Evolutionary conservation across 2,329 filamentous ascomycete species (phyloP), one percentile per base, ranked within the genome.

Genomic region (Fusarium sp.): DNA sequence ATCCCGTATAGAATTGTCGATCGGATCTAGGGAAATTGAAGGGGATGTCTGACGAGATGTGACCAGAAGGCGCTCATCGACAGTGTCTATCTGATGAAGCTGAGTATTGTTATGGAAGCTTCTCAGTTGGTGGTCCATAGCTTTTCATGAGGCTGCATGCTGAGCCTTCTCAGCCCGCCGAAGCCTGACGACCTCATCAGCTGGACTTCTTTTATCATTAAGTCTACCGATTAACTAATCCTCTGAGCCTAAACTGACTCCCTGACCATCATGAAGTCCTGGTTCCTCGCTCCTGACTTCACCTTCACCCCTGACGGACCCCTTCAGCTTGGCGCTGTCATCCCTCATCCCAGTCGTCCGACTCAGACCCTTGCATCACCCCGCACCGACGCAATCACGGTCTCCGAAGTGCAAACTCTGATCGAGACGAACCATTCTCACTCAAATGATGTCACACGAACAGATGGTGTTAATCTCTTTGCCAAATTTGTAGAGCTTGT

Each of bases 211-310:
- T 12, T 4, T 12, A 6, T 7, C 14, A 6, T 6, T 5, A 3
- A 25, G 4, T 4, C 27, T 0, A 49, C 4, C 3, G 0, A 12
- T 16, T 4, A 3, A 21, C 3, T 1, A 21, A 7, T 37, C 10
- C 3, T 2, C 7, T 0, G 0, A 21, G 9, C 10, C 37, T 10
- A 18, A 5, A 38, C 0, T 1, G 18, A 12, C 18, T 0, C 0
- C 14, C 12, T 27, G 3, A 10, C 0, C 33, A 55, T 5, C 8
- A 55, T 55, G 51, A 55, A 55, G 21, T 55, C 37, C 4, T 55
- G 51, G 51, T 55, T 55, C 6, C 51, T 55, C 3, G 37, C 51
- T 16, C 51, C 51, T 15, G 51, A 55, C 25, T 55, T 55, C 25
- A 44, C 59, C 37, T 55, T 55, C 25, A 55, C 51, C 4, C 35